Conservation (phyloP, 257 asterid genomes). For the Vinca minor region DNA sequence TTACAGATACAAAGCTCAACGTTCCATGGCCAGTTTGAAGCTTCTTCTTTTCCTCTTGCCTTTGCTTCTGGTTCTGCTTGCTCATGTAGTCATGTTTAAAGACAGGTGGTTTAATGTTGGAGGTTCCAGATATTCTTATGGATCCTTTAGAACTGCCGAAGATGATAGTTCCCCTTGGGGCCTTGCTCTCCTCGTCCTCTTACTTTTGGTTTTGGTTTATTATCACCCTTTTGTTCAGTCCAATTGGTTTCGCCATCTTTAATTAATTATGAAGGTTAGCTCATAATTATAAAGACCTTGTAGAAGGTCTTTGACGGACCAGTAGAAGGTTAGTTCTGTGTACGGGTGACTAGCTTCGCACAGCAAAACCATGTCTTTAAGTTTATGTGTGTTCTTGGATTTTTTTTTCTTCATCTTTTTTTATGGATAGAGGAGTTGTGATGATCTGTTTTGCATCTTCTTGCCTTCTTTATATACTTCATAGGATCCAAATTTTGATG, state of each 20-base stretch:
- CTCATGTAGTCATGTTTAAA: constrained; percentile 23
- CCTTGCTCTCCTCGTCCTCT: constrained; percentile 30
- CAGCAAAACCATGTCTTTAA: no score
- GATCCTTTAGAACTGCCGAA: not conserved
- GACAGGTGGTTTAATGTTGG: constrained; percentile 42
- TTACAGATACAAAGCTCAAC: constrained; percentile 30
- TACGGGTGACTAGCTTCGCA: no score
- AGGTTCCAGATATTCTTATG: constrained; percentile 19
- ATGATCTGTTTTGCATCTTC: no score
- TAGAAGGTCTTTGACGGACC: no score
- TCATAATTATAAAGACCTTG: no score
- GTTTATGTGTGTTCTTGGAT: no score
- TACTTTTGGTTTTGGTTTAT: constrained; percentile 45
- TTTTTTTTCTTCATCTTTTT: no score
- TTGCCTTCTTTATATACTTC: no score
- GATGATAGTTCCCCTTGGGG: constrained; percentile 44
- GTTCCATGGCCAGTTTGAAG: constrained; percentile 29
- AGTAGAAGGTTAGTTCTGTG: no score
- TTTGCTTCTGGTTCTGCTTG: constrained; percentile 27
- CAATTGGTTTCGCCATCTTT: constrained; percentile 40
- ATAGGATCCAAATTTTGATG: no score
- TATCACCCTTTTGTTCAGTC: constrained; percentile 41
- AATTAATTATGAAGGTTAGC: no score
- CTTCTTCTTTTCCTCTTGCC: constrained; percentile 36
- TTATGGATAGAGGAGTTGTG: no score